Evolutionary conservation across 2,329 filamentous ascomycete genomes (phyloP), one percentile per base, ranked within the genome.

Genomic region (Stemphylium vesicarium): DNA sequence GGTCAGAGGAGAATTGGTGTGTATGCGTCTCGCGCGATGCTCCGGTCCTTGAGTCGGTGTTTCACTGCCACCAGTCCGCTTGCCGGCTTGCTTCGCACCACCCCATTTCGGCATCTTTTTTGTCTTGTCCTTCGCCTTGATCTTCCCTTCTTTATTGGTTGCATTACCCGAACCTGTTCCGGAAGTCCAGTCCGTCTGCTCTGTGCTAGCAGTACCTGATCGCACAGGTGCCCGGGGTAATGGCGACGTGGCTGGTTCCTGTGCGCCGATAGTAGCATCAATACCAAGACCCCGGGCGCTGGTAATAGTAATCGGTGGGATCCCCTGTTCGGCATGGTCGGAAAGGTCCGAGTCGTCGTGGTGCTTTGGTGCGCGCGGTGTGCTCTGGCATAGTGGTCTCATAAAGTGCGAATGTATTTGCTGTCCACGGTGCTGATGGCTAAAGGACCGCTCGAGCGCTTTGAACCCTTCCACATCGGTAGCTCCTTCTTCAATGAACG

Each of bases 381-480:
- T 84, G 44, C 79, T 81, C 50, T 85, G 81, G 56, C 83, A 85
- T 45, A 83, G 76, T 0, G 84, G 82, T 35, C 85, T 76, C 85
- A 88, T 88, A 59, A 85, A 88, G 40, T 85, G 80, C 0, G 84
- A 85, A 63, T 88, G 85, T 0, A 81, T 77, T 37, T 82, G 78
- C 24, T 81, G 79, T 0, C 85, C 85, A 0, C 84, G 79, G 66
- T 88, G 85, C 56, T 87, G 84, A 59, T 87, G 84, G 38, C 81
- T 82, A 57, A 88, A 86, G 3, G 82, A 85, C 56, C 82, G 81
- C 62, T 86, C 84, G 2, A 88, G 67, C 0, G 84, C 83, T 63
- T 87, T 88, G 73, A 87, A 88, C 1, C 83, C 82, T 64, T 87
- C 84, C 1, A 87, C 81, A 65, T 88, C 85, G n/a, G 80, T 79